A percentile compares a stretch with the other conserved stretches of the same genome.
These are phyloP conservation scores for Rhynchosporium agropyri DNA, from an alignment of 2,329 filamentous ascomycete genomes.

Conservation along the genomic window DNA sequence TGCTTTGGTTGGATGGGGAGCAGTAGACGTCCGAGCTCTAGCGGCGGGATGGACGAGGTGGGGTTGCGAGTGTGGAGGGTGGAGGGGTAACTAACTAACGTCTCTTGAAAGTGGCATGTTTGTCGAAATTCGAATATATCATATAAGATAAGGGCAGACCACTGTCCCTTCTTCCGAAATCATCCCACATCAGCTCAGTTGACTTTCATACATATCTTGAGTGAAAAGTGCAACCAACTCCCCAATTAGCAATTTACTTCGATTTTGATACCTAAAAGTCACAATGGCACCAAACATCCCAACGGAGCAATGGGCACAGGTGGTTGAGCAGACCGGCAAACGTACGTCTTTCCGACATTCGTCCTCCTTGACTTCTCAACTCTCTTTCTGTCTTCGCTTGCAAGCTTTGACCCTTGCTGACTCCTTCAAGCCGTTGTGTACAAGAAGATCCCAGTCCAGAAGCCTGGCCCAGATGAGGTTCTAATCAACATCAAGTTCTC, in stretches of 20 bases:
- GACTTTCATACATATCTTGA: constrained; percentile 12
- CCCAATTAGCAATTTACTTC: constrained; percentile 12
- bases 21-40: constrained; percentile 14
- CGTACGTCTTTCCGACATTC: constrained; percentile 49
- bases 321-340: constrained; percentile 79
- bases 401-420: constrained; percentile 14
- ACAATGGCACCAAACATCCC: constrained; percentile 58
- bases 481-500: constrained; percentile 90
- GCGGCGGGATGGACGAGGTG: constrained; percentile 28
- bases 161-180: constrained; percentile 2
- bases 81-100: constrained; percentile 19
- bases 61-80: constrained; percentile 20
- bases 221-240: neutral
- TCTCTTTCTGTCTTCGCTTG: neutral
- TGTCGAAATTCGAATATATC: constrained; percentile 21
- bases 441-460: constrained; percentile 80
- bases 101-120: constrained; percentile 28
- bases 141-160: neutral
- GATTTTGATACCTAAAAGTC: constrained; percentile 17
- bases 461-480: constrained; percentile 86
- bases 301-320: constrained; percentile 86
- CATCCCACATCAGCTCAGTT: constrained; percentile 20
- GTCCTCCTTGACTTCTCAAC: neutral
- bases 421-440: constrained; percentile 59
- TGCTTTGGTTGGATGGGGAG: constrained; percentile 5